Evolutionary conservation across 495 filamentous ascomycete genomes (phyloP).

Genomic region (Amorphotheca resinae): DNA sequence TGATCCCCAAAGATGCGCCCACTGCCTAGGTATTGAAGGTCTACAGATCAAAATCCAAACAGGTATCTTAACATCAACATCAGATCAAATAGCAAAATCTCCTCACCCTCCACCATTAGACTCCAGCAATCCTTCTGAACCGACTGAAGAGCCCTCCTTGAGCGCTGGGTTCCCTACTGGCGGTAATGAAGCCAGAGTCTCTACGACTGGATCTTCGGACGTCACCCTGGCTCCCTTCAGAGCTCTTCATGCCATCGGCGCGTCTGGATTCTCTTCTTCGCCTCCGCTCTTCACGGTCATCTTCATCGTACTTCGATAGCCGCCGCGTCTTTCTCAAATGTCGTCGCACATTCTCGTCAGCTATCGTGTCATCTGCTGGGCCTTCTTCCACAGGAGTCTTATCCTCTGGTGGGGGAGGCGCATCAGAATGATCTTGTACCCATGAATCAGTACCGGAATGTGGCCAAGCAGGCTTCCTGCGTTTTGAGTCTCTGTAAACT

Average conservation of each 20-base stretch:
- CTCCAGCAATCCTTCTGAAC: constrained; percentile 33
- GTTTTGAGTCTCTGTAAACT: constrained; percentile 14
- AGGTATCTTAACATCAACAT: constrained; percentile 1
- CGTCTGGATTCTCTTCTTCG: constrained; percentile 33
- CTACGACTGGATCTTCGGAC: constrained; percentile 22
- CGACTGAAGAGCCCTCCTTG: constrained; percentile 36
- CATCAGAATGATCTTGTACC: constrained; percentile 48
- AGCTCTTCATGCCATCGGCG: constrained; percentile 13
- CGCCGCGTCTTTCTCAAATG: constrained; percentile 32
- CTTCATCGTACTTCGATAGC: constrained; percentile 31
- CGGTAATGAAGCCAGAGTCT: constrained; percentile 26
- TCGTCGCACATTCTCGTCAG: constrained; percentile 34
- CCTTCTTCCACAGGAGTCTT: constrained; percentile 21
- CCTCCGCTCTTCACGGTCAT: constrained; percentile 34
- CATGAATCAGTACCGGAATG: constrained; percentile 44
- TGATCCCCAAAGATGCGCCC: neutral
- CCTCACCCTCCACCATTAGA: constrained; percentile 3
- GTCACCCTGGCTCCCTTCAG: constrained; percentile 20
- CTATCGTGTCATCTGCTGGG: constrained; percentile 9
- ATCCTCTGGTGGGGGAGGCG: constrained; percentile 36
- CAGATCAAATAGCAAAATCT: neutral
- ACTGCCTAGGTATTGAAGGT: constrained; percentile 1
- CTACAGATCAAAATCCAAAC: neutral
- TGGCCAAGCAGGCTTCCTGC: constrained; percentile 31
- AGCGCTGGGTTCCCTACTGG: constrained; percentile 21